These are phyloP conservation scores for Clonostachys rosea DNA, from an alignment of 2,329 filamentous ascomycete species.

Conservation along the genomic window DNA sequence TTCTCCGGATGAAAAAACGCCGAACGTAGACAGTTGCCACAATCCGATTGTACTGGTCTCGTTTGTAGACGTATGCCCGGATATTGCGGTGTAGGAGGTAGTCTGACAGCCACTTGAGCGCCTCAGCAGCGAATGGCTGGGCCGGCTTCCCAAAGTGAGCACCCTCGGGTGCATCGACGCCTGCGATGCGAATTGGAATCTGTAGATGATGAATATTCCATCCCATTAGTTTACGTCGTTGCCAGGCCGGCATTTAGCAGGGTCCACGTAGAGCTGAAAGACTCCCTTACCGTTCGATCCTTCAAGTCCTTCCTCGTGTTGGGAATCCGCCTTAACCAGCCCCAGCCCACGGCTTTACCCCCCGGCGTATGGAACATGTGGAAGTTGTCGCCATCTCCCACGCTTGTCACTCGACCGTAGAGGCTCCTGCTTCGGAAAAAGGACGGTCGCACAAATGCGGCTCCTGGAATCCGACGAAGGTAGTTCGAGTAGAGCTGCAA, in stretches of 20 bases:
- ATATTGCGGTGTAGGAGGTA: constrained; percentile 72
- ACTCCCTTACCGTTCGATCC: constrained; percentile 64
- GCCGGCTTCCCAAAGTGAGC: constrained; percentile 87
- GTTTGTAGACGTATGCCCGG: constrained; percentile 74
- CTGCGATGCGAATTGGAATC: constrained; percentile 86
- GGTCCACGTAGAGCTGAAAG: background rate
- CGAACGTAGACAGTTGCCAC: constrained; percentile 82
- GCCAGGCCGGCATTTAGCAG: background rate
- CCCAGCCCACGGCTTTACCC: constrained; percentile 84
- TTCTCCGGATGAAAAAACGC: constrained; percentile 61
- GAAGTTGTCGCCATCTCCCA: constrained; percentile 96
- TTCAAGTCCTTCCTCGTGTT: constrained; percentile 63
- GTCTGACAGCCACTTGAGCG: constrained; percentile 71
- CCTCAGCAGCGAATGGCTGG: constrained; percentile 80
- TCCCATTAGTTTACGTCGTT: background rate
- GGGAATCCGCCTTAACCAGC: constrained; percentile 79
- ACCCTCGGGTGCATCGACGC: constrained; percentile 87
- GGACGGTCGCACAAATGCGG: constrained; percentile 67
- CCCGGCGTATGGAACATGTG: constrained; percentile 92
- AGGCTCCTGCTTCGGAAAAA: constrained; percentile 74
- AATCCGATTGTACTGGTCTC: constrained; percentile 89
- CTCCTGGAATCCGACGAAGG: constrained; percentile 77
- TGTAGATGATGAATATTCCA: constrained; percentile 22
- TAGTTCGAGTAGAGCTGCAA: constrained; percentile 65
- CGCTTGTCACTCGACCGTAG: constrained; percentile 83